A percentile compares a stretch with the other conserved stretches of the same genome.
These are phyloP conservation scores for Alternaria panax DNA, from an alignment of 2,329 filamentous ascomycete genomes.

Conservation along the genomic window DNA sequence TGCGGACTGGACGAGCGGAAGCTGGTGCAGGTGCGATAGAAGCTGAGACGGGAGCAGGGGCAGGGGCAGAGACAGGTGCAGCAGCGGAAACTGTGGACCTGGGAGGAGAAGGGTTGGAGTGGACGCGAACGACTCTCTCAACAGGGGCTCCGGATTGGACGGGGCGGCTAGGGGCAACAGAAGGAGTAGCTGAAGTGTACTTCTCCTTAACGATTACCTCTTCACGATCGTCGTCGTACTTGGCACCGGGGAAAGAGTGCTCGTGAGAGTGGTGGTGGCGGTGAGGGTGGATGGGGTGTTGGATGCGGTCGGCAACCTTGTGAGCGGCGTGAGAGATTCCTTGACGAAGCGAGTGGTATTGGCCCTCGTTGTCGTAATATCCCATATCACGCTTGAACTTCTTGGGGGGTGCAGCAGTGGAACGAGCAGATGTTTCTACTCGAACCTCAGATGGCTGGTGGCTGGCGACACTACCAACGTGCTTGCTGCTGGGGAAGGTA, in stretches of 20 bases:
- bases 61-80: conserved; percentile 70
- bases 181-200: conserved; percentile 44
- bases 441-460: conserved; percentile 57
- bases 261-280: conserved; percentile 55
- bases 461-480: conserved; percentile 46
- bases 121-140: conserved; percentile 37
- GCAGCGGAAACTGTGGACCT: conserved; percentile 54
- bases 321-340: conserved; percentile 66
- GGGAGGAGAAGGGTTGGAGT: conserved; percentile 49
- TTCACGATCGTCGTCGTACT: conserved; percentile 49
- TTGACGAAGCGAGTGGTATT: conserved; percentile 78
- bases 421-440: conserved; percentile 58
- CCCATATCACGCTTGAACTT: conserved; percentile 70
- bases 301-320: conserved; percentile 65
- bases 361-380: conserved; percentile 81
- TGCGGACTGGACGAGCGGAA: conserved; percentile 35
- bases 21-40: conserved; percentile 25
- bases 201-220: conserved; percentile 60
- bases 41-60: conserved; percentile 17
- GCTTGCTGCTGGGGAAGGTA: conserved; percentile 49
- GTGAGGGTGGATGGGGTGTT: conserved; percentile 68
- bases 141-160: conserved; percentile 50
- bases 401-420: conserved; percentile 61
- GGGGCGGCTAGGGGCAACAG: conserved; percentile 40
- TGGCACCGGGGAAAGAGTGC: conserved; percentile 47